Conservation (phyloP, 2,329 filamentous ascomycete species). For the Sporothrix euskadiensis region DNA sequence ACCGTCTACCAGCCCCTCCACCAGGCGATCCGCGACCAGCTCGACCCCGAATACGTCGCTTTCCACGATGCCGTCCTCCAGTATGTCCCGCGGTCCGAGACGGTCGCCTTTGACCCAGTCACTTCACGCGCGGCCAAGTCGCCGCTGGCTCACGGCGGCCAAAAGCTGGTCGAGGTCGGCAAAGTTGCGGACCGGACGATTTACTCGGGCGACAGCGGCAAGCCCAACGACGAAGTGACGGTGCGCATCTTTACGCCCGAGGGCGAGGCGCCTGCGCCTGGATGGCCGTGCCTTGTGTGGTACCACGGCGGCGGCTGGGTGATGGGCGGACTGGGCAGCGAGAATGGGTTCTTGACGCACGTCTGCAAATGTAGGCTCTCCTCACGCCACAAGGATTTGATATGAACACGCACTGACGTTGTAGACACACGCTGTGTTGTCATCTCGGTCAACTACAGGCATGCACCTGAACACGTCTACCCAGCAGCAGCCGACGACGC, state of each 20-base stretch:
- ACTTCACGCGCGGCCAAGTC: constrained; percentile 14
- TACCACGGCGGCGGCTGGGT: constrained; percentile 63
- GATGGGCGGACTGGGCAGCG: constrained; percentile 57
- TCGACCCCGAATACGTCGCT: constrained; percentile 44
- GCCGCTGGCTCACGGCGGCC: constrained; percentile 24
- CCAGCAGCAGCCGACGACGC: constrained; percentile 59
- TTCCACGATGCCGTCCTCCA: constrained; percentile 44
- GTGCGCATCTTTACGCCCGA: constrained; percentile 54
- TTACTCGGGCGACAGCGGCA: constrained; percentile 41
- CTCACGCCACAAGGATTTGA: neutral
- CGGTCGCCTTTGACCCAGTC: constrained; percentile 5
- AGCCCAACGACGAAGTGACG: constrained; percentile 41
- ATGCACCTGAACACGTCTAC: constrained; percentile 58
- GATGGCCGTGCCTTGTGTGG: constrained; percentile 59
- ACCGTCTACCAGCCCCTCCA: constrained; percentile 39
- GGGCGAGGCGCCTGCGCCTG: constrained; percentile 43
- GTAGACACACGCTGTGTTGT: constrained; percentile 22
- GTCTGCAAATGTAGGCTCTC: constrained; percentile 42
- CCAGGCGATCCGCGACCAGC: constrained; percentile 37
- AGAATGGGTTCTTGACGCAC: constrained; percentile 59
- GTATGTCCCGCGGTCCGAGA: constrained; percentile 41
- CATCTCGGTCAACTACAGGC: constrained; percentile 37
- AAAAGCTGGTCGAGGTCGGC: constrained; percentile 41
- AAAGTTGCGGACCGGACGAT: constrained; percentile 49
- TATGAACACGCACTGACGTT: neutral